Evolutionary conservation across 148 eudicot genomes (phyloP).

Genomic region (Rheum nobile): DNA sequence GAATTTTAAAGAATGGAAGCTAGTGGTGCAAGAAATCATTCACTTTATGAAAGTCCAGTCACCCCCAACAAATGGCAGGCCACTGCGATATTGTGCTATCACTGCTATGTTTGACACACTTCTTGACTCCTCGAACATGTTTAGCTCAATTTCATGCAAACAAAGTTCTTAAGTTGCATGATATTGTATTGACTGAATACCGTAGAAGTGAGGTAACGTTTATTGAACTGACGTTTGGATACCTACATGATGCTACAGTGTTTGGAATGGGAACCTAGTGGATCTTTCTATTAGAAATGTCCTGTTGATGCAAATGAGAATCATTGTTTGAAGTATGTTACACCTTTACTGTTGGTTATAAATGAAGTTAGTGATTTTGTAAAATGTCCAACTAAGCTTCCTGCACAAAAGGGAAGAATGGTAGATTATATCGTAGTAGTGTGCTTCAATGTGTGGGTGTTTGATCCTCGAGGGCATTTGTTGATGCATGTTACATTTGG

Average conservation of each 20-base stretch:
- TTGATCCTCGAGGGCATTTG: no score
- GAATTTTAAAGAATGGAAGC: conserved; percentile 85
- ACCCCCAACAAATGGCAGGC: conserved; percentile 35
- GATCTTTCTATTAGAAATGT: conserved; percentile 63
- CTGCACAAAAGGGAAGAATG: no score
- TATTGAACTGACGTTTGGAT: conserved; percentile 84
- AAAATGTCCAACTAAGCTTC: no score
- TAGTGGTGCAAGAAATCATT: conserved; percentile 75
- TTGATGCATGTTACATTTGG: no score
- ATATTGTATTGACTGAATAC: conserved; percentile 79
- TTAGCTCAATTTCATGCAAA: conserved; percentile 90
- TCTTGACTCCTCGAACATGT: conserved; percentile 60
- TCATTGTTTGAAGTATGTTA: conserved; percentile 38
- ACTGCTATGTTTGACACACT: conserved; percentile 60
- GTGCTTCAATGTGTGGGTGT: no score
- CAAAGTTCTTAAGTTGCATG: conserved; percentile 74
- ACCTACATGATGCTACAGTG: conserved; percentile 92
- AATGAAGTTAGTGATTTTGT: no score
- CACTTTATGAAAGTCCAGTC: conserved; percentile 59
- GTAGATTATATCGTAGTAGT: no score
- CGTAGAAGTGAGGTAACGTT: conserved; percentile 94
- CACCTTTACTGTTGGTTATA: no score
- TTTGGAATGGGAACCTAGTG: conserved; percentile 99
- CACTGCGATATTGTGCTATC: conserved; percentile 83
- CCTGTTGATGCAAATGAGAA: conserved; percentile 50